Evolutionary conservation across 1,284 basidiomycete genomes (phyloP).

Genomic region (Boletus sp.): DNA sequence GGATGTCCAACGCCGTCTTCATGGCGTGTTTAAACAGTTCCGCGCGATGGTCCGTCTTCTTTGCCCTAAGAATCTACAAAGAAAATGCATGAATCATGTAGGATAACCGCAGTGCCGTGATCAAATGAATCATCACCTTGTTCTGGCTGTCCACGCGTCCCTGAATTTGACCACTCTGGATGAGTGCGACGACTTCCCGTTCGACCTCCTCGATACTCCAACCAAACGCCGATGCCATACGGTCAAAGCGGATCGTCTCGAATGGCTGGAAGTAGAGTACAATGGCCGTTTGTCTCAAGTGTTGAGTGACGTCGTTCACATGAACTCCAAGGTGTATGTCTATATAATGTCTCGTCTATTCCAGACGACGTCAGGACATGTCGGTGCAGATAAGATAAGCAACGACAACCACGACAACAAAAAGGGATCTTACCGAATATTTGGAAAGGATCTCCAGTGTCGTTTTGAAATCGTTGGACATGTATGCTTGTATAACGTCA

Average conservation of each 20-base stretch:
- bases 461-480: constrained; percentile 76
- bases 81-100: background rate
- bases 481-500: constrained; percentile 79
- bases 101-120: background rate
- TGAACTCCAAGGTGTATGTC: constrained; percentile 75
- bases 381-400: background rate
- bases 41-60: constrained; percentile 67
- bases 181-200: constrained; percentile 65
- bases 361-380: constrained; percentile 1
- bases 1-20: constrained; percentile 65
- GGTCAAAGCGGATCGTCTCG: constrained; percentile 69
- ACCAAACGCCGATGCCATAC: constrained; percentile 81
- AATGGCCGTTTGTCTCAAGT: constrained; percentile 68
- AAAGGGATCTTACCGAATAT: constrained; percentile 57
- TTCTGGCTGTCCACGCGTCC: constrained; percentile 78
- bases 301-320: constrained; percentile 52
- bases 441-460: constrained; percentile 70
- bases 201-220: constrained; percentile 70
- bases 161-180: constrained; percentile 70
- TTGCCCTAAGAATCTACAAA: constrained; percentile 65
- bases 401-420: too few relatives aligned
- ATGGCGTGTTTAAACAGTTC: constrained; percentile 72
- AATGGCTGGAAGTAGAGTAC: constrained; percentile 87
- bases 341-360: constrained; percentile 65
- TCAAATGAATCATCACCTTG: constrained; percentile 47